Evolutionary conservation across 805 yeast species (phyloP), one percentile per base, ranked within the genome.

Genomic region (Starmerella davenportii): DNA sequence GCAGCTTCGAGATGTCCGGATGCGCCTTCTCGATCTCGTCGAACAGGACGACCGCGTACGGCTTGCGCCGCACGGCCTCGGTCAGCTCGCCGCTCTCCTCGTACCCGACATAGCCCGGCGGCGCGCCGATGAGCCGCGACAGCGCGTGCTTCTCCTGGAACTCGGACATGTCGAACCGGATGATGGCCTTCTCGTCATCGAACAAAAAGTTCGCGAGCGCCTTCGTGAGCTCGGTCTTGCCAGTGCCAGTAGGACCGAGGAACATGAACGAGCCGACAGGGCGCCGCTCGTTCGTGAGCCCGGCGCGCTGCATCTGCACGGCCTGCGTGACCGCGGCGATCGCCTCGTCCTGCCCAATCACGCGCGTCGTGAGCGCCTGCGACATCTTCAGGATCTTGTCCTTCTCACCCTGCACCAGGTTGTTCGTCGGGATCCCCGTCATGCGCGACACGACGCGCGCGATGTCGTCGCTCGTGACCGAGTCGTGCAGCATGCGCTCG

Each of bases 21-120:
- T 90, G 96, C 0, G 98, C 96, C 59, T 87, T 87, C 52, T 87
- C 98, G 58, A 87, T 81, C 61, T 87, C 98, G 59, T 87, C 98
- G 56, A 87, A 90, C 41, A 87, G 61, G 2, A 87, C 78, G 21
- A 87, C 94, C 1, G 95, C 69, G 50, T 87, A 87, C 7, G 98
- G 98, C 53, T 84, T 85, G 51, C 96, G 70, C 54, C 95, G 71
- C 8, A 90, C 92, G 4, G 94, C 93, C 58, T 90, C 96, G 1
- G 98, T 90, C 46, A 90, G 65, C 59, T 90, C 96, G 37, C 98
- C 98, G 30, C 71, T 64, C 51, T 79, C 90, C 53, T 87, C 98
- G 60, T 84, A 85, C 38, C 95, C 90, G 18, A 87, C 95, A 56
- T 87, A 87, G 5, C 96, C 95, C 23, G 98, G 98, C 4, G 98